These are phyloP conservation scores for Leccinum broughii DNA, from an alignment of 768 basidiomycete genomes.

Conservation along the genomic window DNA sequence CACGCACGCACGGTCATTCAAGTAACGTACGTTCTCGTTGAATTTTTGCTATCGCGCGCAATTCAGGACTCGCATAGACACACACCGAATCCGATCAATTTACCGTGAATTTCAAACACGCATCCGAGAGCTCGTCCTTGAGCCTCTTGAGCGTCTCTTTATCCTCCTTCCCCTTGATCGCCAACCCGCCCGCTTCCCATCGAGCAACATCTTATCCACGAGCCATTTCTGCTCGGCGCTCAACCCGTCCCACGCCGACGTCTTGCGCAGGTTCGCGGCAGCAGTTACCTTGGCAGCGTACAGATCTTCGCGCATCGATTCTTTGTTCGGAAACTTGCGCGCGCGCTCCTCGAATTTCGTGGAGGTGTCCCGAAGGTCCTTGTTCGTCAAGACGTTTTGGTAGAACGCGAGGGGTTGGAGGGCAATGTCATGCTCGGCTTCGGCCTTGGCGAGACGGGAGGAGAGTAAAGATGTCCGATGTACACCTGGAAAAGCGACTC, in stretches of 20 bases:
- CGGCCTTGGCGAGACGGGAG: constrained; percentile 49
- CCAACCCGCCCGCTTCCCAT: constrained; percentile 74
- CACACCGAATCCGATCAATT: background rate
- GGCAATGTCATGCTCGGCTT: constrained; percentile 50
- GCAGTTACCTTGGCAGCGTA: constrained; percentile 69
- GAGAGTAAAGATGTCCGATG: constrained; percentile 10
- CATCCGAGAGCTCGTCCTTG: constrained; percentile 75
- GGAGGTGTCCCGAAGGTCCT: constrained; percentile 75
- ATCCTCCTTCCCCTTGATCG: constrained; percentile 58
- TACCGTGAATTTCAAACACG: constrained; percentile 63
- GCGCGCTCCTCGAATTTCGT: constrained; percentile 66
- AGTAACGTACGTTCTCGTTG: constrained; percentile 66
- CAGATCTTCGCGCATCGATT: constrained; percentile 78
- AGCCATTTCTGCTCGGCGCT: constrained; percentile 72
- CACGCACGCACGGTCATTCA: no score
- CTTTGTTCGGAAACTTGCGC: constrained; percentile 70
- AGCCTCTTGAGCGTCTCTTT: constrained; percentile 55
- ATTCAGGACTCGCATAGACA: background rate
- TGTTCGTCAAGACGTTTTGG: constrained; percentile 72
- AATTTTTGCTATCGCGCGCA: constrained; percentile 52
- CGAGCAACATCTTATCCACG: constrained; percentile 74
- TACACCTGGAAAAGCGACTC: constrained; percentile 51
- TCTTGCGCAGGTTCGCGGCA: constrained; percentile 62
- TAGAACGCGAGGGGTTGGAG: constrained; percentile 57
- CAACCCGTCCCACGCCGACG: constrained; percentile 60